Percentiles rank a stretch among this genome's conserved stretches.
These are phyloP conservation scores for Strigomonas culicis DNA, from an alignment of 208 protist species.

Conservation along the genomic window DNA sequence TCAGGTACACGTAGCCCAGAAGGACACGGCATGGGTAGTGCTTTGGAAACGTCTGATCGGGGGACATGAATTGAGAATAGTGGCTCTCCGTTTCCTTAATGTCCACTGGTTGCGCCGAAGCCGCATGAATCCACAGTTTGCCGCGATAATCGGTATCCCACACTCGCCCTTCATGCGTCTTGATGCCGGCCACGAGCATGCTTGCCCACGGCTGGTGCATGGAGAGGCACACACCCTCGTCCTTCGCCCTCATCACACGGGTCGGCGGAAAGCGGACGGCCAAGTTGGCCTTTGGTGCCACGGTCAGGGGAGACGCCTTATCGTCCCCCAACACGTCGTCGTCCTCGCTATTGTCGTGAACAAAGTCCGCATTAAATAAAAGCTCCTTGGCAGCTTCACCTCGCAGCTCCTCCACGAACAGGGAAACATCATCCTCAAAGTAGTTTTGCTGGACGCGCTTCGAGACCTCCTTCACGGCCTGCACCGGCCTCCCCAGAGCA, in stretches of 20 bases:
- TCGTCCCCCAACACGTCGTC: background rate
- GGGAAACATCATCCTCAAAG: constrained; percentile 72
- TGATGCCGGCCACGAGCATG: constrained; percentile 90
- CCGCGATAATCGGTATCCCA: constrained; percentile 88
- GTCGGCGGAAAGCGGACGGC: constrained; percentile 41
- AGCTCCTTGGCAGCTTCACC: constrained; percentile 23
- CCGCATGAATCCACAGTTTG: constrained; percentile 90
- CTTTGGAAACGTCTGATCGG: constrained; percentile 57
- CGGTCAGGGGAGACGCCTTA: background rate
- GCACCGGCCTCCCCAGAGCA: background rate
- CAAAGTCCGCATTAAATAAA: constrained; percentile 21
- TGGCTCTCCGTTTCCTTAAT: constrained; percentile 68
- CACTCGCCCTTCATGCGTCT: constrained; percentile 85
- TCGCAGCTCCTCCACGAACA: constrained; percentile 39
- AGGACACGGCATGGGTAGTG: constrained; percentile 89
- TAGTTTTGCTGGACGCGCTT: constrained; percentile 84
- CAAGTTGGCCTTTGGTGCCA: background rate
- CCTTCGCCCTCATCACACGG: constrained; percentile 50
- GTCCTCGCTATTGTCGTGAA: constrained; percentile 16
- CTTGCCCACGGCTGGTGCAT: constrained; percentile 95
- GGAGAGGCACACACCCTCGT: constrained; percentile 84
- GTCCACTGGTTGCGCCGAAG: constrained; percentile 54
- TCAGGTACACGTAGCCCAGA: constrained; percentile 88
- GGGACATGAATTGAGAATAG: constrained; percentile 57
- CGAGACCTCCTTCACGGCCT: constrained; percentile 48